These are phyloP conservation scores for Calendula officinalis DNA, from an alignment of 129 eudicot species.

Conservation along the genomic window DNA sequence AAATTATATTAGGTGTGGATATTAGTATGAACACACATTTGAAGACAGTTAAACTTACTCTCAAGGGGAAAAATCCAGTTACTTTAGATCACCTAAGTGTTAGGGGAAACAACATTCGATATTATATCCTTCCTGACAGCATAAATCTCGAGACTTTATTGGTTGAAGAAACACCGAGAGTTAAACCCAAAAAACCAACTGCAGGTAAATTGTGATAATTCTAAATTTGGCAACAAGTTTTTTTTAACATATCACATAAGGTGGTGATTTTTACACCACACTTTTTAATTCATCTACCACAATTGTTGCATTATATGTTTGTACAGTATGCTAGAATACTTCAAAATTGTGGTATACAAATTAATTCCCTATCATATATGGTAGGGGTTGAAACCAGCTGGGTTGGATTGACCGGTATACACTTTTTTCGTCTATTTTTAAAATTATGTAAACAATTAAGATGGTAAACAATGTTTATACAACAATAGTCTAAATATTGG, in stretches of 20 bases:
- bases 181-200: slow-evolving; percentile 96
- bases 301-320: too few species aligned
- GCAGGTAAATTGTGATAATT: slow-evolving; percentile 48
- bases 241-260: too few species aligned
- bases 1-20: slow-evolving; percentile 68
- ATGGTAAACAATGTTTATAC: not conserved
- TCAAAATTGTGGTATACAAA: too few species aligned
- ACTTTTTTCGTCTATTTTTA: not conserved
- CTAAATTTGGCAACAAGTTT: not conserved
- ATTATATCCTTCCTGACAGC: slow-evolving; percentile 95
- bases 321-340: too few species aligned
- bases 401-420: not conserved
- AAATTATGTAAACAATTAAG: not conserved
- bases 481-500: not conserved
- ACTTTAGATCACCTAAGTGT: slow-evolving; percentile 93
- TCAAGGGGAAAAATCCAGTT: slow-evolving; percentile 90
- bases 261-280: too few species aligned
- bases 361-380: too few species aligned
- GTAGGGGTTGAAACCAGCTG: not conserved
- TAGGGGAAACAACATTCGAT: slow-evolving; percentile 87
- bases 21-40: slow-evolving; percentile 93
- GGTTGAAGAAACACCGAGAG: slow-evolving; percentile 90
- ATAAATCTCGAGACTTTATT: slow-evolving; percentile 86
- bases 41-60: slow-evolving; percentile 87
- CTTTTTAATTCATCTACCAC: too few species aligned